phyloP scores from a whole-genome alignment of 768 basidiomycete genomes.

The Tephrocybe sp. region DNA sequence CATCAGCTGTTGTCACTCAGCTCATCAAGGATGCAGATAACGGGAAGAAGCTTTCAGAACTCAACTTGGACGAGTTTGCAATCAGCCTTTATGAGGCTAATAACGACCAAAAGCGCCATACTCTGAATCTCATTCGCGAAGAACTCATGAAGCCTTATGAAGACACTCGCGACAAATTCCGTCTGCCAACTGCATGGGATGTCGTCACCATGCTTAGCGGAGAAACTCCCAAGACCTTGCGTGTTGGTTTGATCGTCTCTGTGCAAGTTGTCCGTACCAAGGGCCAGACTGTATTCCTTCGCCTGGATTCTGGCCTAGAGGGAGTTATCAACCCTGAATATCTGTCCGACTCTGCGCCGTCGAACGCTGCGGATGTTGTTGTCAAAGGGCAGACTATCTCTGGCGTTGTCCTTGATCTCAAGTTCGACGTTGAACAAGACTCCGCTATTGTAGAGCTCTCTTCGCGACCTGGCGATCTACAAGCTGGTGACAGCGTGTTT shows the following conservation, averaged over 20 bases:
- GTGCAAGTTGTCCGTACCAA: slow-evolving; percentile 63
- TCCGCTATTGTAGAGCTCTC: slow-evolving; percentile 76
- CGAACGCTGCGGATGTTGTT: slow-evolving; percentile 47
- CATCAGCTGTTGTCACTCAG: slow-evolving; percentile 82
- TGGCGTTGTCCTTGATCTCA: slow-evolving; percentile 75
- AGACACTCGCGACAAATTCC: slow-evolving; percentile 71
- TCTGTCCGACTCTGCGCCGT: slow-evolving; percentile 48
- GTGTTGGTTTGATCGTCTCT: slow-evolving; percentile 79
- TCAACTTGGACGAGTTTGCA: slow-evolving; percentile 96
- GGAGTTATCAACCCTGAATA: slow-evolving; percentile 67
- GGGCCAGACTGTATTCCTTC: slow-evolving; percentile 54
- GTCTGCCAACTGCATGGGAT: slow-evolving; percentile 68
- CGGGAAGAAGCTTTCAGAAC: slow-evolving; percentile 79
- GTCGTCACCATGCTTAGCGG: slow-evolving; percentile 95
- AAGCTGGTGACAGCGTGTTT: slow-evolving; percentile 60
- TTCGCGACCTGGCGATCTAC: slow-evolving; percentile 60
- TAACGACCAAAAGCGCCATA: slow-evolving; percentile 84
- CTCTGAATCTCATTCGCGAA: slow-evolving; percentile 83
- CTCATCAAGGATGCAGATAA: slow-evolving; percentile 85
- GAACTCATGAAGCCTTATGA: slow-evolving; percentile 82
- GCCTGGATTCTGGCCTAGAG: slow-evolving; percentile 93
- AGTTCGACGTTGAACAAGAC: slow-evolving; percentile 59
- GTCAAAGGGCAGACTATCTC: slow-evolving; percentile 80
- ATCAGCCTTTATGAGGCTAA: slow-evolving; percentile 85
- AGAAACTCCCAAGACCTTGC: slow-evolving; percentile 79